Evolutionary conservation across 768 basidiomycete species (phyloP), one percentile per base, ranked within the genome.

Genomic region (Lentinula sp.): DNA sequence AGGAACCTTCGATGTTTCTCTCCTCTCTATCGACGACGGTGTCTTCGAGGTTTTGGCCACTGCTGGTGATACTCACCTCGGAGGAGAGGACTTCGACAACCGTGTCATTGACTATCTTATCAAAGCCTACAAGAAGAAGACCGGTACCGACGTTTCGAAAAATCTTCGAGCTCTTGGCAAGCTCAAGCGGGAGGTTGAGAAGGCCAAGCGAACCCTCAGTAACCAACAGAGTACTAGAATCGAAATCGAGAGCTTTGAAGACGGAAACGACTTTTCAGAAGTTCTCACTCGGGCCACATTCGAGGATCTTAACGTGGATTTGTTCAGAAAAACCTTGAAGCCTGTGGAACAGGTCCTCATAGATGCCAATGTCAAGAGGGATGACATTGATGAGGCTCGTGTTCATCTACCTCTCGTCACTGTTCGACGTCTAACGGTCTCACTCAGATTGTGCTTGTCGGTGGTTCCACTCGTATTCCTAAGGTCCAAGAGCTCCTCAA

Each of bases 321-420:
- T 98, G 57, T 99, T 99, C 91, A 84, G 96, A 70, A 96, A 96
- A 85, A 99, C 96, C 37, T 93, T 98, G 93, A 95, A 95, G 81
- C 96, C 96, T 64, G 96, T 98, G 63, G 95, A 98, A 75, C 96
- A 98, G 76, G 96, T 98, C 21, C 81, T 98, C 68, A 97, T 97
- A 87, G 96, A 98, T 70, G 91, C 96, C 65, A 89, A 89, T 67
- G 89, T 98, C 72, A 96, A 95, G 87, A 99, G 98, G 85, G 96
- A 98, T 68, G 90, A 94, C 65, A 78, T 99, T 57, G 85, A 95
- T 65, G 95, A 98, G 78, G 90, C 89, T 23, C 7, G 49, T 43
- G 78, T 73, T 28, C 42, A 48, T 4, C 4, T 52, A 39, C 23
- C 57, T 10, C 39, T 42, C 21, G 18, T 8, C 56, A 16, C 57